phyloP scores from a whole-genome alignment of 164 flowering plant species.

The Umbilicus rupestris region DNA sequence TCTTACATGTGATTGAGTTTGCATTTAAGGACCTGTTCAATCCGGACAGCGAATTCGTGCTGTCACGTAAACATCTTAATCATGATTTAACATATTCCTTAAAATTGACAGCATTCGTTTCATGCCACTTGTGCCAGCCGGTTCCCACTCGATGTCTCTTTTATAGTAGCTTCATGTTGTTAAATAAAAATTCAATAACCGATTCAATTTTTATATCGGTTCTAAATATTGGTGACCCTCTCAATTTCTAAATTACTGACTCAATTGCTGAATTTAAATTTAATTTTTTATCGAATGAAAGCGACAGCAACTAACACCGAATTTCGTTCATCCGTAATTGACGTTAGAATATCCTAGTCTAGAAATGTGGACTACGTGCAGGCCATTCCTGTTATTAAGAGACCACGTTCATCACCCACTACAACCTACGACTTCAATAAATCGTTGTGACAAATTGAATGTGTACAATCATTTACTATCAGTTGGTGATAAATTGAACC shows the following conservation, averaged over 20 bases:
- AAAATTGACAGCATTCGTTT: neutral
- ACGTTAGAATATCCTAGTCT: neutral
- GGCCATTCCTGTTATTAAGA: neutral
- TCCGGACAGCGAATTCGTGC: neutral
- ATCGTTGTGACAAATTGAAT: neutral
- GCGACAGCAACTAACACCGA: too few relatives aligned
- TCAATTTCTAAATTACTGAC: too few relatives aligned
- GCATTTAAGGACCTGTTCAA: neutral
- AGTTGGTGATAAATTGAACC: too few relatives aligned
- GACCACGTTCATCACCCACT: neutral
- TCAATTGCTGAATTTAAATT: too few relatives aligned
- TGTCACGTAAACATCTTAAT: constrained; percentile 4
- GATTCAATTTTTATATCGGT: too few relatives aligned
- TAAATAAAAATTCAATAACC: neutral
- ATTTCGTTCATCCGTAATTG: neutral
- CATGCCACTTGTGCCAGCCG: neutral
- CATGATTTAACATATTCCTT: neutral
- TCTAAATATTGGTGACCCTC: too few relatives aligned
- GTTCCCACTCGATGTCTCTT: neutral
- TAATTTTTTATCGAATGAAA: too few relatives aligned
- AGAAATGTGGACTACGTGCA: constrained; percentile 1
- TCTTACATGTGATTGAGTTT: neutral
- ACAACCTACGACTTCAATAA: neutral
- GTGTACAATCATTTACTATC: too few relatives aligned
- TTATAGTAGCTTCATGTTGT: neutral